Evolutionary conservation across 176 grass and related monocot genomes (phyloP), one percentile per base, ranked within the genome.

Genomic region (Chrysopogon serrulatus): DNA sequence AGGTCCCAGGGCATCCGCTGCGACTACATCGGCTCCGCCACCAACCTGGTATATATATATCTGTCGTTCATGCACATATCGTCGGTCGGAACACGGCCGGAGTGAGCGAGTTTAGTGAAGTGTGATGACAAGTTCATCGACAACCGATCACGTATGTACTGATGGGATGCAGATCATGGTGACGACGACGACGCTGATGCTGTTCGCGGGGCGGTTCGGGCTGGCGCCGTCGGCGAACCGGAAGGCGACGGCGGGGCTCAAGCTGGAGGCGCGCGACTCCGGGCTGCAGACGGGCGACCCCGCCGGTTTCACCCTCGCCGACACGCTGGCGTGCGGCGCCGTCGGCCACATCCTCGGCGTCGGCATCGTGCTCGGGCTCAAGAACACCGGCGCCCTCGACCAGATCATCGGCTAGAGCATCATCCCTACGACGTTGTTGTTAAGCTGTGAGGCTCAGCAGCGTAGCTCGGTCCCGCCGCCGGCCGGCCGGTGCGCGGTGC

Each of bases 161-260:
- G 2, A 5, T 41, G 24, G 26, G 2, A 5, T 41, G 24, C 69
- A 98, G 96, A 93, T 98, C 82, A 98, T 98, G 96, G 89, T 98
- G 60, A 78, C 83, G 31, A 92, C 89, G 73, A 98, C 96, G 85
- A 95, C 84, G 72, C 90, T 98, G 96, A 98, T 98, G 96, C 62
- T 98, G 76, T 83, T 98, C 26, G 96, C 93, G 18, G 96, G 96
- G 13, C 75, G 96, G 72, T 98, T 98, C 74, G 96, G 96, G 31
- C 87, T 98, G 62, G 96, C 96, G n/a, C 96, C 96, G 39, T 96
- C 96, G 67, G 93, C 96, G 68, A 98, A 96, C 91, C 66, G 93
- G 85, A 95, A 94, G 83, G 83, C 96, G 18, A 98, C 93, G 43
- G 91, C 91, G 11, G 96, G 96, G 74, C 91, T 95, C n/a, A 93